Evolutionary conservation across 2,329 filamentous ascomycete genomes (phyloP), one percentile per base, ranked within the genome.

Genomic region (Blastomyces percursus): DNA sequence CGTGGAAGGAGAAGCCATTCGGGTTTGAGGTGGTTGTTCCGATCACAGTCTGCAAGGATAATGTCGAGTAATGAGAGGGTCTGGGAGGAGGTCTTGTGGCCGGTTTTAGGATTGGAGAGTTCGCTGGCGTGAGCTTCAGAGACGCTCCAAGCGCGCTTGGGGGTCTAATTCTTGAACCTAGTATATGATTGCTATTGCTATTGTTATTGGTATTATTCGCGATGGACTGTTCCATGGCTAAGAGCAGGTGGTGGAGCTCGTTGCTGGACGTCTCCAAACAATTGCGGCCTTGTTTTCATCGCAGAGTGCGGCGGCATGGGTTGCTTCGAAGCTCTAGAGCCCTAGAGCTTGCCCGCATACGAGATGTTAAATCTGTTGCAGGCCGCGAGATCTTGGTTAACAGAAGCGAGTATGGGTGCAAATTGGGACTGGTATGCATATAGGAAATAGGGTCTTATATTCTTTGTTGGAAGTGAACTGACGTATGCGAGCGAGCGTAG

Each of bases 21-120:
- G 91, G 87, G 4, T 89, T 89, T 67, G 81, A 84, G 66, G 91
- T 93, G 8, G 93, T 97, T 30, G 92, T 96, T 56, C 94, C 94
- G 70, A 97, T 89, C 63, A 97, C 91, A 66, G 90, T 86, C 73
- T 87, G 87, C 65, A 96, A 80, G 48, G 87, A 87, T 54, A 96
- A 81, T 50, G 75, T 78, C 67, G 78, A 72, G 66, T 77, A 73
- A 62, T 75, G 73, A 54, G 67, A 65, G 2, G 75, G 69, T 40
- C 77, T 66, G 67, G 77, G 75, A 38, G 88, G 85, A 59, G 89
- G 88, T 71, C 87, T 84, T 21, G 83, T 77, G 42, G 84, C 82
- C 48, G 86, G 83, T 63, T 81, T 80, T 57, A 85, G 73, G 70
- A 84, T 86, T 62, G 90, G 89, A 63, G 90, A 91, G 73, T 86